Percentiles rank a stretch among this genome's conserved stretches.
Evolutionary conservation across 495 filamentous ascomycete species (phyloP).

Genomic region (Daldinia caldariorum): DNA sequence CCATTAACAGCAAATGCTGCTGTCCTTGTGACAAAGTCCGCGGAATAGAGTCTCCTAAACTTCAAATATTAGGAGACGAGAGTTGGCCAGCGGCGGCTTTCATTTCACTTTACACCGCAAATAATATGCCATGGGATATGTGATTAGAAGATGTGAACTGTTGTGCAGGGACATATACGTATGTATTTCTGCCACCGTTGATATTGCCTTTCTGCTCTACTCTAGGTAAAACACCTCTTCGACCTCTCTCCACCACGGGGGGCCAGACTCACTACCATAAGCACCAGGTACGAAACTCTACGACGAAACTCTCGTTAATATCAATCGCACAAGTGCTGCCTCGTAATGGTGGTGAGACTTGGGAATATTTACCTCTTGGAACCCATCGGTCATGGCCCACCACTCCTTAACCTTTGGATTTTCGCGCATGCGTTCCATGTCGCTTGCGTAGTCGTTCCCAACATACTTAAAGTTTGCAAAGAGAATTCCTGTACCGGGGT

Average conservation of each 20-base stretch:
- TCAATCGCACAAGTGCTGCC: background rate
- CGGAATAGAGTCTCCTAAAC: background rate
- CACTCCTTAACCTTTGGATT: slow-evolving; percentile 77
- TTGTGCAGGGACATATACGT: background rate
- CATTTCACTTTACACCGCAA: background rate
- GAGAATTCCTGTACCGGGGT: slow-evolving; percentile 66
- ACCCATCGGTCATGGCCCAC: slow-evolving; percentile 81
- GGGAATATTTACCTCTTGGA: slow-evolving; percentile 61
- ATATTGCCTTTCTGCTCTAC: background rate
- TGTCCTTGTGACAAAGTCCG: background rate
- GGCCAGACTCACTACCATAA: slow-evolving; percentile 58
- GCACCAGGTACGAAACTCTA: slow-evolving; percentile 68
- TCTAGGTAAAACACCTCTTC: background rate
- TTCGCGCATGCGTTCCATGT: slow-evolving; percentile 76
- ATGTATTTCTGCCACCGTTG: background rate
- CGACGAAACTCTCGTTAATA: slow-evolving; percentile 1
- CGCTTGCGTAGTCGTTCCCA: slow-evolving; percentile 71
- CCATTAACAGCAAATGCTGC: background rate
- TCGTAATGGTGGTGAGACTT: background rate
- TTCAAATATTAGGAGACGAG: background rate
- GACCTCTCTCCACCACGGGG: background rate
- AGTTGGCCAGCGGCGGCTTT: background rate
- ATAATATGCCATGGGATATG: slow-evolving; percentile 25
- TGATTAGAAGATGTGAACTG: background rate
- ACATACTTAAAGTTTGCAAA: slow-evolving; percentile 81